Conservation (phyloP, 2,329 filamentous ascomycete genomes). For the Ophiocordyceps sinensis region DNA sequence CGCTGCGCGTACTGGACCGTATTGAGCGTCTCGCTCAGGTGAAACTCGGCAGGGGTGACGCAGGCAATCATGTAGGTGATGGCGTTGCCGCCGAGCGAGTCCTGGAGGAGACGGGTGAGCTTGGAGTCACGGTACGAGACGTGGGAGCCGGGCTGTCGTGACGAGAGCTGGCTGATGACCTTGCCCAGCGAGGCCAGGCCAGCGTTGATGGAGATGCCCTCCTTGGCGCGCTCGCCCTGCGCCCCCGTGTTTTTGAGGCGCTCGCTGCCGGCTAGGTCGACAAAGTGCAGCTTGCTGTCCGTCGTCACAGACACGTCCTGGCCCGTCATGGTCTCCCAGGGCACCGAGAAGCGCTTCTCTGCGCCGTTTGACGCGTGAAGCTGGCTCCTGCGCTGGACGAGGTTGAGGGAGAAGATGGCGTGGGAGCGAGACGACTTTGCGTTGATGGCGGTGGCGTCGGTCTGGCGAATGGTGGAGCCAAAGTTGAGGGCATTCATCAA, state of each 20-base stretch:
- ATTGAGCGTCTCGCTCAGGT: slow-evolving; percentile 92
- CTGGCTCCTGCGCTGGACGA: slow-evolving; percentile 68
- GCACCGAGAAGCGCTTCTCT: slow-evolving; percentile 80
- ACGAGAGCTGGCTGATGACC: slow-evolving; percentile 95
- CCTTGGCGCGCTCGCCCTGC: slow-evolving; percentile 83
- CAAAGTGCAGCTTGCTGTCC: slow-evolving; percentile 97
- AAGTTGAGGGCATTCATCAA: slow-evolving; percentile 80
- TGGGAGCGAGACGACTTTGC: slow-evolving; percentile 96
- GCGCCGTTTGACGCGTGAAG: slow-evolving; percentile 34
- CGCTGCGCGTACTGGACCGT: slow-evolving; percentile 95
- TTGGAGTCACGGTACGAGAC: slow-evolving; percentile 98
- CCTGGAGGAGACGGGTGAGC: slow-evolving; percentile 84
- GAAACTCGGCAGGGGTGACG: slow-evolving; percentile 92
- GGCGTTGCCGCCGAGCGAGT: slow-evolving; percentile 90
- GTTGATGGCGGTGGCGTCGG: slow-evolving; percentile 93
- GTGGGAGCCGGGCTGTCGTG: slow-evolving; percentile 71
- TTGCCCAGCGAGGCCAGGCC: slow-evolving; percentile 91
- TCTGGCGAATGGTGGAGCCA: slow-evolving; percentile 88
- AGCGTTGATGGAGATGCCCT: slow-evolving; percentile 97
- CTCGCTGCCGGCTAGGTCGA: slow-evolving; percentile 93
- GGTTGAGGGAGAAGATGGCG: slow-evolving; percentile 89
- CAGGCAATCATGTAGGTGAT: slow-evolving; percentile 99
- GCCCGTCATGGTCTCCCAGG: slow-evolving; percentile 62
- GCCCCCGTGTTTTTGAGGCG: slow-evolving; percentile 93
- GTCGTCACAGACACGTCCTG: slow-evolving; percentile 59